A percentile compares a stretch with the other conserved stretches of the same genome.
Conservation (phyloP, 805 yeast genomes). For the Ogataea sp. region DNA sequence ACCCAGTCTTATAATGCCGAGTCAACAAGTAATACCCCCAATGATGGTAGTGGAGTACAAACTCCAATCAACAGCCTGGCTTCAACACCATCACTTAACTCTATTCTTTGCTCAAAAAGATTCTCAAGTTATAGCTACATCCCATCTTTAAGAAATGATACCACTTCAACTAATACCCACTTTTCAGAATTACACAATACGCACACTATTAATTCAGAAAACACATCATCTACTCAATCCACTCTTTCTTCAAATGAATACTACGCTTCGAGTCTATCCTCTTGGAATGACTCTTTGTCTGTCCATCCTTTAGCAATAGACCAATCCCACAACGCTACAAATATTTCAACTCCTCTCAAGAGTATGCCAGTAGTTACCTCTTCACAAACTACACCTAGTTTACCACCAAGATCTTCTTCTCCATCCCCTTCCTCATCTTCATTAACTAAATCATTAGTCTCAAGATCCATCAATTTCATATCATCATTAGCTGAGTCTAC, state of each 20-base stretch:
- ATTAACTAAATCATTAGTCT: background rate
- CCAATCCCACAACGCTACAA: background rate
- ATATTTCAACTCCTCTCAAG: background rate
- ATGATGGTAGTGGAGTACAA: no score
- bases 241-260: background rate
- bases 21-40: no score
- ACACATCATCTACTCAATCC: background rate
- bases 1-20: no score
- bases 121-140: background rate
- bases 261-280: background rate
- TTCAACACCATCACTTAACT: constrained; percentile 5
- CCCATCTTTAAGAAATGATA: no score
- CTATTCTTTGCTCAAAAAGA: constrained; percentile 5
- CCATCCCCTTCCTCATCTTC: no score
- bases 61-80: no score
- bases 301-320: background rate
- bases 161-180: no score
- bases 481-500: background rate
- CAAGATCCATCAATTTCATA: background rate
- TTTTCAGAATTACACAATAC: no score
- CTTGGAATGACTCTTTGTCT: background rate
- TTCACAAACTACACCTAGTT: no score
- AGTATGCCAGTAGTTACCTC: no score
- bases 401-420: no score
- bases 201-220: background rate